Percentiles rank a stretch among this genome's conserved stretches.
Evolutionary conservation across 345 rosid genomes (phyloP).

Genomic region (Salix arbutifolia): DNA sequence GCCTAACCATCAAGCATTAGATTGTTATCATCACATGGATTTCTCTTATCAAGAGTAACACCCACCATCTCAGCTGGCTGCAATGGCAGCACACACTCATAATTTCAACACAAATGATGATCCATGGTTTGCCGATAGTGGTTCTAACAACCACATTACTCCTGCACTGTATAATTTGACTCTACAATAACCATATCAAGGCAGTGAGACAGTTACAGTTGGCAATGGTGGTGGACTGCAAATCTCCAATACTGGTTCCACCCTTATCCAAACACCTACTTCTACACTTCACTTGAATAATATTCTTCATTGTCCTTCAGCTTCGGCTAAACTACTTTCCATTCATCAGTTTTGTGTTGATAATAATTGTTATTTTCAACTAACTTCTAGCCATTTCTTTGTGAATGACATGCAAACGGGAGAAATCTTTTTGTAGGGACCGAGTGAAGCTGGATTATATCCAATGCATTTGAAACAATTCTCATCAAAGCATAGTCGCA

Average conservation of each 20-base stretch:
- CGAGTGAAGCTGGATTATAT: neutral
- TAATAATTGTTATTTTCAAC: too few species aligned
- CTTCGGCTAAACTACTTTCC: rapidly evolving
- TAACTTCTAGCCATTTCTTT: neutral
- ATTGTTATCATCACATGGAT: neutral
- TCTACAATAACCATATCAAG: neutral
- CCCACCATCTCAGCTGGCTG: neutral
- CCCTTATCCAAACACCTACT: neutral
- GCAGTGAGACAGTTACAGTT: rapidly evolving
- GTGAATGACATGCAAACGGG: neutral
- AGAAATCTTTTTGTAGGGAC: neutral
- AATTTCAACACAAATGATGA: too few species aligned
- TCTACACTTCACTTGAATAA: too few species aligned
- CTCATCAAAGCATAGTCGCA: rapidly evolving
- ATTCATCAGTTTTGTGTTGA: neutral
- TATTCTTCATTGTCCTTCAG: neutral
- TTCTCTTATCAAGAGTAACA: neutral
- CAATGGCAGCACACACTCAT: neutral
- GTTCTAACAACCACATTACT: neutral
- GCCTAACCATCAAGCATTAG: neutral
- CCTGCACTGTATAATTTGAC: neutral
- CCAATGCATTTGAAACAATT: neutral
- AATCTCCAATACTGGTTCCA: neutral
- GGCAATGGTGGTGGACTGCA: neutral
- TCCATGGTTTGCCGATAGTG: neutral